Percentiles rank a stretch among this genome's conserved stretches.
These are phyloP conservation scores for Penicillium verrucosum DNA, from an alignment of 2,329 filamentous ascomycete genomes.

Conservation along the genomic window DNA sequence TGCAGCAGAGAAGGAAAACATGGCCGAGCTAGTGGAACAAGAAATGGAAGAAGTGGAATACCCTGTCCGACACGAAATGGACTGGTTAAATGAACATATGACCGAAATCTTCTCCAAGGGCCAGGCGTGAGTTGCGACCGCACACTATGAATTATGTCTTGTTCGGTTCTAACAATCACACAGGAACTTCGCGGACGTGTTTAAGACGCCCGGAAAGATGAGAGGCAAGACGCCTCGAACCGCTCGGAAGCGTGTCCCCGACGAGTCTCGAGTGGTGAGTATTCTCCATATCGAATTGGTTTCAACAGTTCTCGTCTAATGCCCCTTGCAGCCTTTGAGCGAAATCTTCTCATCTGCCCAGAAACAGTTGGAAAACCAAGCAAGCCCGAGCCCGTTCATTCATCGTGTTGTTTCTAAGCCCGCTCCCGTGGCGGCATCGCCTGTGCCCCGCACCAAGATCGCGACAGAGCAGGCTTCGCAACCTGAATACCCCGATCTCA, in stretches of 20 bases:
- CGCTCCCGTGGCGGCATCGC: slow-evolving; percentile 11
- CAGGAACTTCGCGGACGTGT: slow-evolving; percentile 90
- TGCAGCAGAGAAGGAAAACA: slow-evolving; percentile 74
- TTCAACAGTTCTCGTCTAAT: slow-evolving; percentile 7
- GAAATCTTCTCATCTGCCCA: slow-evolving; percentile 47
- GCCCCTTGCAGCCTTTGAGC: slow-evolving; percentile 42
- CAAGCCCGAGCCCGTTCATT: slow-evolving; percentile 34
- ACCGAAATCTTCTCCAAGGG: slow-evolving; percentile 83
- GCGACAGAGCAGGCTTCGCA: slow-evolving; percentile 20
- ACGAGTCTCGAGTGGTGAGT: slow-evolving; percentile 46
- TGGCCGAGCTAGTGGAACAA: slow-evolving; percentile 69
- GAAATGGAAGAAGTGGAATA: slow-evolving; percentile 93
- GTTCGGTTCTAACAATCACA: slow-evolving; percentile 28
- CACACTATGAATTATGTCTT: not conserved
- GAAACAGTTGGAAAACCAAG: slow-evolving; percentile 35
- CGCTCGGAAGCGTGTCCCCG: slow-evolving; percentile 42
- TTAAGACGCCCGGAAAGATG: slow-evolving; percentile 63
- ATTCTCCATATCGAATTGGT: slow-evolving; percentile 5
- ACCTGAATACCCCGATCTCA: slow-evolving; percentile 30
- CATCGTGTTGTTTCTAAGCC: slow-evolving; percentile 37
- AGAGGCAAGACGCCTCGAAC: slow-evolving; percentile 50
- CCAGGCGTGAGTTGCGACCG: slow-evolving; percentile 65
- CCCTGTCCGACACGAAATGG: slow-evolving; percentile 86
- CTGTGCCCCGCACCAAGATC: slow-evolving; percentile 20
- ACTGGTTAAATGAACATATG: slow-evolving; percentile 99